Base-by-base conservation (phyloP, 2,329 filamentous ascomycete species). In the Xylaria digitata region DNA sequence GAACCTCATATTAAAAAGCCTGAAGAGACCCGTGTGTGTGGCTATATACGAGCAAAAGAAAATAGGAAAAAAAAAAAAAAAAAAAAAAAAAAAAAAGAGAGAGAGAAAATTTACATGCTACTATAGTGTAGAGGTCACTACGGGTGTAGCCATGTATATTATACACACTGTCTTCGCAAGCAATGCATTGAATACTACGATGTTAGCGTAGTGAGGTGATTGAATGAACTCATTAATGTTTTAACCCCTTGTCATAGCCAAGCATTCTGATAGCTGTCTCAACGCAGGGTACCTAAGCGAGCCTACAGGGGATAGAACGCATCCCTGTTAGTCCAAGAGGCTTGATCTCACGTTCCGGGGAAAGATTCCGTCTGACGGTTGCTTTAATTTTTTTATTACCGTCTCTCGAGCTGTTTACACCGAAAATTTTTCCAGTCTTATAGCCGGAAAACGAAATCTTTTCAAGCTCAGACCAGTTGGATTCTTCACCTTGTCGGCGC, bases 301-400 rank as follows among this genome's bases (percentile, higher is more conserved):
- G 45, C 6, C 8, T 52, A 32, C 59, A 67, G 43, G 26, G 63
- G 65, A 61, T 64, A 55, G 17, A 46, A 37, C n/a, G 26, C 46
- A 65, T 62, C 62, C 65, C 57, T 50, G 55, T 45, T 61, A 68
- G 62, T 43, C 42, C 21, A 58, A 49, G 65, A 65, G 57, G 46
- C 57, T 61, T 52, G 48, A 52, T 61, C 46, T 68, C 62, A 65
- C 23, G 65, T 65, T 65, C 52, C 65, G 65, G 65, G 65, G 65
- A 65, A 65, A 49, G 46, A 23, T 68, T 68, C 65, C 65, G 65
- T 65, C 65, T 68, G 65, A 68, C 53, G 26, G 45, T 23, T 49
- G 40, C 43, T 54, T 43, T 50, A 46, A 37, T 21, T 53, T 58
- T 58, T 45, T 55, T 54, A 45, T 59, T 48, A 48, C 34, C 56